Evolutionary conservation across 768 basidiomycete species (phyloP).

Genomic region (Daedaleopsis nitida): DNA sequence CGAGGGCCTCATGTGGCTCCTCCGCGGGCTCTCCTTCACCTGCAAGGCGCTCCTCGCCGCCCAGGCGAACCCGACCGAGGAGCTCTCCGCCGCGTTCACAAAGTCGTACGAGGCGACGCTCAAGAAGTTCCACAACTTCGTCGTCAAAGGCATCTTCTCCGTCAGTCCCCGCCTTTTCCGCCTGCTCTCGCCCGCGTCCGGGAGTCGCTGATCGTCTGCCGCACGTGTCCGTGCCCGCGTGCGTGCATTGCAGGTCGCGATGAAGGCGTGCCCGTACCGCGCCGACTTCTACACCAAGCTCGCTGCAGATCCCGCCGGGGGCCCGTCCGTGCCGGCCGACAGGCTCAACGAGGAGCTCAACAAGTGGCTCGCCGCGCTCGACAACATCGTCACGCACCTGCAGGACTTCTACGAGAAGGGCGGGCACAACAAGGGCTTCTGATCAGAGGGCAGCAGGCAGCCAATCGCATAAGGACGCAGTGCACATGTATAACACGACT

Average conservation of each 20-base stretch:
- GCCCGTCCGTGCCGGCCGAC: constrained; percentile 39
- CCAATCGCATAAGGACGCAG: not conserved
- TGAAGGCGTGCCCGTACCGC: constrained; percentile 69
- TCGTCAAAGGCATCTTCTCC: constrained; percentile 55
- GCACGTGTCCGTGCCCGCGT: not conserved
- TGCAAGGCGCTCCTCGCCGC: constrained; percentile 73
- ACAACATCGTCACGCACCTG: constrained; percentile 47
- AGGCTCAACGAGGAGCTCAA: constrained; percentile 49
- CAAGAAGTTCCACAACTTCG: constrained; percentile 84
- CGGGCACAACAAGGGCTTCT: constrained; percentile 47
- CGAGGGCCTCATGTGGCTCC: constrained; percentile 91
- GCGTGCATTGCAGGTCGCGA: constrained; percentile 56
- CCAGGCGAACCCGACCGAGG: constrained; percentile 60
- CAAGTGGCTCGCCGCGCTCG: constrained; percentile 56
- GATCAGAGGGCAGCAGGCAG: constrained; percentile 9
- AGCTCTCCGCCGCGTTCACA: constrained; percentile 75
- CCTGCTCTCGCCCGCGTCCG: not conserved
- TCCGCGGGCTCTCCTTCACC: constrained; percentile 91
- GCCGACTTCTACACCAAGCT: constrained; percentile 60
- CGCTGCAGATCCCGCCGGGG: constrained; percentile 40
- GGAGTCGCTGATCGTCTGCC: not conserved
- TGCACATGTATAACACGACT: constrained; percentile 17
- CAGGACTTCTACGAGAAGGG: constrained; percentile 48
- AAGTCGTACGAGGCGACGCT: constrained; percentile 81
- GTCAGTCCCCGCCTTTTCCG: constrained; percentile 38